These are phyloP conservation scores for Lasiodiplodia gonubiensis DNA, from an alignment of 2,329 filamentous ascomycete species.

Conservation along the genomic window DNA sequence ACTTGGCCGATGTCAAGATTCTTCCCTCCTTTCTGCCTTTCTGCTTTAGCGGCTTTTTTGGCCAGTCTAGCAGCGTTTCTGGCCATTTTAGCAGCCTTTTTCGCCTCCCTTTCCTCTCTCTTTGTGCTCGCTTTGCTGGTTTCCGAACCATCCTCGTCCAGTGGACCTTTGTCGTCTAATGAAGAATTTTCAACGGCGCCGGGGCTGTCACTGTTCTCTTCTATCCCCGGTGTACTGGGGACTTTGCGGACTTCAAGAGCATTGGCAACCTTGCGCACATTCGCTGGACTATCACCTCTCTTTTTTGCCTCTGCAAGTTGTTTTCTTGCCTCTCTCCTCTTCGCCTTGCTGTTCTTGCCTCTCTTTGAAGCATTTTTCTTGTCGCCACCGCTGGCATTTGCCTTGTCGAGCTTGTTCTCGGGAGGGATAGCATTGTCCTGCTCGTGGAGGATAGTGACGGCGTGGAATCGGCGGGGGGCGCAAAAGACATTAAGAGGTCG, in stretches of 20 bases:
- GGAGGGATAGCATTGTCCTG: background rate
- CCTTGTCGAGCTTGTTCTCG: background rate
- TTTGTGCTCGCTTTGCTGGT: background rate
- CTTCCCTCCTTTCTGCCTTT: background rate
- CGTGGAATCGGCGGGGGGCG: conserved; percentile 5
- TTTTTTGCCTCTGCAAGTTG: background rate
- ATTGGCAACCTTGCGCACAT: background rate
- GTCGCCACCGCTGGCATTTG: background rate
- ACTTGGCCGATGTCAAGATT: background rate
- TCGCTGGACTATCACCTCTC: background rate
- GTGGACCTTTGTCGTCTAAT: background rate
- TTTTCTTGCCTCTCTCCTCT: background rate
- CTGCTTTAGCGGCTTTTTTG: background rate
- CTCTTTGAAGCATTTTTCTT: background rate
- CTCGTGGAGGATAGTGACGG: background rate
- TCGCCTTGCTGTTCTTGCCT: background rate
- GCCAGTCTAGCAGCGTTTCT: background rate
- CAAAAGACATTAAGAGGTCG: background rate
- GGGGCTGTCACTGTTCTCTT: background rate
- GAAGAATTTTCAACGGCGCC: background rate
- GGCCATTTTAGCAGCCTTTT: background rate
- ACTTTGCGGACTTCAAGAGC: background rate
- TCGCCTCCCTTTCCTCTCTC: background rate
- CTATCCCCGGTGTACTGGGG: background rate
- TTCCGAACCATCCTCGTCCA: background rate